Percentiles rank a stretch among this genome's conserved stretches.
phyloP scores from a whole-genome alignment of 2,329 filamentous ascomycete species.

The Penicillium glabrum region DNA sequence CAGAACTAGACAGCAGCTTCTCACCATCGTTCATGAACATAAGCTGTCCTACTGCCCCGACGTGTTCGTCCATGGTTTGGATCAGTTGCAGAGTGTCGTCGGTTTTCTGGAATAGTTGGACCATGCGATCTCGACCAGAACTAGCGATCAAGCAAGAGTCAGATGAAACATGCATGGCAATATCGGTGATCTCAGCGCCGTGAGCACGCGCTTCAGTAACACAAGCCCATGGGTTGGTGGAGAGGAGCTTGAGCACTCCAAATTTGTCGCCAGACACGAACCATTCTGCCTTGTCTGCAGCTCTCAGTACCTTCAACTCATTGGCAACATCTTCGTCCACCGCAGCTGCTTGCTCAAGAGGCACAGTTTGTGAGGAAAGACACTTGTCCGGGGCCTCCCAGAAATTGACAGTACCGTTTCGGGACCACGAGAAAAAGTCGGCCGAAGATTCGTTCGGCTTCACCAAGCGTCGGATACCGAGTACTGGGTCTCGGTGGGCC shows the following conservation, averaged over 20 bases:
- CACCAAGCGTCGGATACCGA: constrained; percentile 70
- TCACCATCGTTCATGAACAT: constrained; percentile 71
- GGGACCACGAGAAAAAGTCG: constrained; percentile 87
- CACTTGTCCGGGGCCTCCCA: constrained; percentile 76
- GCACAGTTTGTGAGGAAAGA: constrained; percentile 63
- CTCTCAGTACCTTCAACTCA: constrained; percentile 58
- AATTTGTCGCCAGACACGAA: constrained; percentile 84
- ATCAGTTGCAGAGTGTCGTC: constrained; percentile 69
- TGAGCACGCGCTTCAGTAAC: constrained; percentile 80
- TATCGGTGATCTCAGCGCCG: constrained; percentile 77
- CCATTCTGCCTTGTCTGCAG: constrained; percentile 61
- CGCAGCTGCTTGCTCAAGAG: constrained; percentile 62
- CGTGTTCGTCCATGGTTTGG: constrained; percentile 90
- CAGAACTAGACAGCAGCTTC: constrained; percentile 78
- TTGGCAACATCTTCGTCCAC: constrained; percentile 50
- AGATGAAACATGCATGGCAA: constrained; percentile 68
- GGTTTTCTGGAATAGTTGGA: constrained; percentile 75
- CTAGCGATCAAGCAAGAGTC: constrained; percentile 70
- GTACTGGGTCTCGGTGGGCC: constrained; percentile 59
- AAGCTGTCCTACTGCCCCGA: constrained; percentile 77
- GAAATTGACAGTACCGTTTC: constrained; percentile 74
- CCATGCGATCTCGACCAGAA: constrained; percentile 84
- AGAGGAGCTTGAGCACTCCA: constrained; percentile 65
- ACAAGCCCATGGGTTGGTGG: constrained; percentile 57
- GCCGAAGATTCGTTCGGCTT: constrained; percentile 62